Evolutionary conservation across 768 basidiomycete genomes (phyloP).

Genomic region (Russula earlei): DNA sequence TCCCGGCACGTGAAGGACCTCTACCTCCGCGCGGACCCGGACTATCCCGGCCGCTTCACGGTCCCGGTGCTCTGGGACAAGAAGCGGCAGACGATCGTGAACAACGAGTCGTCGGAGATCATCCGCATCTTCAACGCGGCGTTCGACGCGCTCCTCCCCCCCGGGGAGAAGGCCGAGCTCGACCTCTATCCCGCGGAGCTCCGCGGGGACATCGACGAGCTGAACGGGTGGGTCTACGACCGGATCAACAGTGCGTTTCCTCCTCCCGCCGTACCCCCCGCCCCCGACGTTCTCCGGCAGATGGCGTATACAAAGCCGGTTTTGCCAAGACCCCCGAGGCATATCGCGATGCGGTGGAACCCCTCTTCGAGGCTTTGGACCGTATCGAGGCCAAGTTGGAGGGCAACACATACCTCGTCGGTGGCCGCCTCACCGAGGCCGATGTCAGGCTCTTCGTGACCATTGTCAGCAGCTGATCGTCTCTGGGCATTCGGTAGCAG

Average conservation of each 20-base stretch:
- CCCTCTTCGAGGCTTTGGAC: slow-evolving; percentile 74
- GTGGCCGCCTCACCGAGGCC: slow-evolving; percentile 74
- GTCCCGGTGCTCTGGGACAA: slow-evolving; percentile 93
- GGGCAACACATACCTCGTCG: slow-evolving; percentile 78
- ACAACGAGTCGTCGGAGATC: slow-evolving; percentile 93
- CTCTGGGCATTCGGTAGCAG: too few species aligned
- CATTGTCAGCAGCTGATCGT: slow-evolving; percentile 42
- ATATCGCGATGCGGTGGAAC: slow-evolving; percentile 66
- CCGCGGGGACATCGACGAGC: slow-evolving; percentile 65
- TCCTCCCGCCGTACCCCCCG: too few species aligned
- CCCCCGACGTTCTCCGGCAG: slow-evolving; percentile 27
- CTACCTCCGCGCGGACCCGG: slow-evolving; percentile 65
- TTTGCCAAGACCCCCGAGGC: slow-evolving; percentile 77
- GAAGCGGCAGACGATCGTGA: slow-evolving; percentile 78
- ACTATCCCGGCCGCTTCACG: slow-evolving; percentile 73
- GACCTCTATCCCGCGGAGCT: slow-evolving; percentile 74
- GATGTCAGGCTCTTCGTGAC: slow-evolving; percentile 90
- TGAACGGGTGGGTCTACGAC: slow-evolving; percentile 84
- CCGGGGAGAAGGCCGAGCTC: slow-evolving; percentile 51
- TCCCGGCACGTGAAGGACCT: slow-evolving; percentile 72
- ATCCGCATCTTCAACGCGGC: slow-evolving; percentile 86
- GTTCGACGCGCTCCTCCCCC: slow-evolving; percentile 66
- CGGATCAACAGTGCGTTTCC: slow-evolving; percentile 67
- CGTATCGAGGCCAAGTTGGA: slow-evolving; percentile 66
- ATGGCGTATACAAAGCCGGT: slow-evolving; percentile 83